These are phyloP conservation scores for Clavariopsis aquatica DNA, from an alignment of 495 filamentous ascomycete genomes.

Conservation along the genomic window DNA sequence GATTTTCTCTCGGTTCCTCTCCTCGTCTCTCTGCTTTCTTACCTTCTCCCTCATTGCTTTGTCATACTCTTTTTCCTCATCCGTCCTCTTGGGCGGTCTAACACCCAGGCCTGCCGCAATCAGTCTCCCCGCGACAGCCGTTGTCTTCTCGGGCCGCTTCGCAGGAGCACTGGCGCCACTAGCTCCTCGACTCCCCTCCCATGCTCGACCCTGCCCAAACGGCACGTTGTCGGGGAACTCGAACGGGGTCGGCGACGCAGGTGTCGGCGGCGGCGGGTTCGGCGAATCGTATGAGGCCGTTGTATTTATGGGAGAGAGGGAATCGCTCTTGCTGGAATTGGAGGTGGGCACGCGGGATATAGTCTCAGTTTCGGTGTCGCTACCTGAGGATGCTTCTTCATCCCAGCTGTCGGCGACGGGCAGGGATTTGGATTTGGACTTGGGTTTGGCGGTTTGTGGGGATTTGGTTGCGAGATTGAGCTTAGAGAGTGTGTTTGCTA, in stretches of 20 bases:
- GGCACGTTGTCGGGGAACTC: constrained; percentile 26
- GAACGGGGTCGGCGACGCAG: constrained; percentile 36
- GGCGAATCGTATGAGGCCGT: constrained; percentile 31
- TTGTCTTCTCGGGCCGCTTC: constrained; percentile 80
- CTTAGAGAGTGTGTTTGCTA: constrained; percentile 32
- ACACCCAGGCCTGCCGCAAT: constrained; percentile 89
- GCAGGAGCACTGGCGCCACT: constrained; percentile 31
- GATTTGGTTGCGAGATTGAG: constrained; percentile 49
- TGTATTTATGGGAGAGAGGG: constrained; percentile 37
- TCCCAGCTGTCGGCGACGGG: constrained; percentile 82
- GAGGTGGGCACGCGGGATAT: constrained; percentile 42
- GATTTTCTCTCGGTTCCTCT: constrained; percentile 64
- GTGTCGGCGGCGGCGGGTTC: constrained; percentile 33
- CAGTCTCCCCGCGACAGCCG: constrained; percentile 83
- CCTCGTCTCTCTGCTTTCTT: constrained; percentile 70
- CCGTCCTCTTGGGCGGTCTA: constrained; percentile 73
- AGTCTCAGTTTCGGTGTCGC: constrained; percentile 51
- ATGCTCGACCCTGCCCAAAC: not conserved
- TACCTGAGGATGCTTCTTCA: constrained; percentile 61
- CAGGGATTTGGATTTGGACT: constrained; percentile 48
- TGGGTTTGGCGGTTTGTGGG: constrained; percentile 36
- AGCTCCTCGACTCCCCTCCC: constrained; percentile 21
- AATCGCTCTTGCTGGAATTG: constrained; percentile 48
- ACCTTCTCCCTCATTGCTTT: constrained; percentile 81
- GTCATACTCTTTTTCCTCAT: constrained; percentile 89